These are phyloP conservation scores for Gaultheria prostrata DNA, from an alignment of 148 eudicot species.

Conservation along the genomic window DNA sequence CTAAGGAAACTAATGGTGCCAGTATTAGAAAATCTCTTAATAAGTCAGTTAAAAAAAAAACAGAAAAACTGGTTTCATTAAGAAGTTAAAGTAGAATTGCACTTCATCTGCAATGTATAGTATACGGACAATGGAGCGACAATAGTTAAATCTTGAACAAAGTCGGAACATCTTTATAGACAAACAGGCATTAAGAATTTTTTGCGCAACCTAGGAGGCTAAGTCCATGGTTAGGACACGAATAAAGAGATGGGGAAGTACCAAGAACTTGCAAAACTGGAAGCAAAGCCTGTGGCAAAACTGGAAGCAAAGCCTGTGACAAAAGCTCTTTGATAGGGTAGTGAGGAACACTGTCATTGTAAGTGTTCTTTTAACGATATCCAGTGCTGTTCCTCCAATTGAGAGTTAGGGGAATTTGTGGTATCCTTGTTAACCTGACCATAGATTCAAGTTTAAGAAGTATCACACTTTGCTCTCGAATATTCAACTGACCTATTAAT, in stretches of 20 bases:
- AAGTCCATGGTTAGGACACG: not conserved
- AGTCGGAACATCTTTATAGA: not conserved
- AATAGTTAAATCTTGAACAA: not conserved
- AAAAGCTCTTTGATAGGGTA: not conserved
- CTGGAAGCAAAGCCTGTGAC: too few relatives aligned
- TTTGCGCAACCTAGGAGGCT: not conserved
- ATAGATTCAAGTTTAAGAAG: too few relatives aligned
- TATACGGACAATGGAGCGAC: not conserved
- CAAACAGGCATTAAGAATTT: not conserved
- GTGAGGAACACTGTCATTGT: not conserved
- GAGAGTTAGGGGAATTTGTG: not conserved
- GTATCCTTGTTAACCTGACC: not conserved
- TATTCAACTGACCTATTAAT: too few relatives aligned
- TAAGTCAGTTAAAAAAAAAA: too few relatives aligned
- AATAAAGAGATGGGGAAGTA: not conserved
- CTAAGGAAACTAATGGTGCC: too few relatives aligned
- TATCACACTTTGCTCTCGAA: too few relatives aligned
- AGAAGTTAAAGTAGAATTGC: not conserved
- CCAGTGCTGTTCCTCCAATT: too few relatives aligned
- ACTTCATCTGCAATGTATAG: not conserved
- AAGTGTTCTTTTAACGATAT: not conserved
- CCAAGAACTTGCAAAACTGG: not conserved
- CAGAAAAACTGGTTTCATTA: not conserved
- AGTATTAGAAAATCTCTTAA: too few relatives aligned
- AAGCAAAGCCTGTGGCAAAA: not conserved